Conservation (phyloP, 805 yeast species). For the Nadsonia fulvescens region DNA sequence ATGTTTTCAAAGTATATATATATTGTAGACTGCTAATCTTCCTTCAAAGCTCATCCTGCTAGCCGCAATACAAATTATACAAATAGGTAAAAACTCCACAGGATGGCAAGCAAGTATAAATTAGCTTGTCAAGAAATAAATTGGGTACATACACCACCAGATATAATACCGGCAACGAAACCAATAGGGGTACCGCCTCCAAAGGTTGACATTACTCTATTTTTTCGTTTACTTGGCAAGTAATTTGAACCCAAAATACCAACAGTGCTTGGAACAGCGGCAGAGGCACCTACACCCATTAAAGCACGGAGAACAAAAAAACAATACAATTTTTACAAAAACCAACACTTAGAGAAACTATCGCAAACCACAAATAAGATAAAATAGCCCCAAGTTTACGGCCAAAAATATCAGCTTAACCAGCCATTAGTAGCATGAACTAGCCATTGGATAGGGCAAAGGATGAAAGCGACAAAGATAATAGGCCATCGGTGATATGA, state of each 20-base stretch:
- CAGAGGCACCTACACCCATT: constrained; percentile 27
- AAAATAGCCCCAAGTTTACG: constrained; percentile 21
- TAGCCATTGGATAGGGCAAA: constrained; percentile 27
- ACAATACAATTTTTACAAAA: constrained; percentile 16
- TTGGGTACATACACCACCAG: constrained; percentile 27
- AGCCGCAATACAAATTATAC: constrained; percentile 22
- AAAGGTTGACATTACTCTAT: constrained; percentile 25
- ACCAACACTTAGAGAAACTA: constrained; percentile 16
- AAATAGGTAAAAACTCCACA: constrained; percentile 21
- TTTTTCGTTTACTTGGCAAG: constrained; percentile 23
- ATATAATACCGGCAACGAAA: constrained; percentile 24
- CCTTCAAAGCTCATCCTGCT: constrained; percentile 29
- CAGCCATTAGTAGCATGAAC: constrained; percentile 26
- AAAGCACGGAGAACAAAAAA: constrained; percentile 25
- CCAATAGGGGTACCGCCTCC: constrained; percentile 33
- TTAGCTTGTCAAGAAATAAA: constrained; percentile 25
- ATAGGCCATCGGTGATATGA: constrained; percentile 21
- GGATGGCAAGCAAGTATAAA: constrained; percentile 24
- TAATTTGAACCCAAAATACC: constrained; percentile 28
- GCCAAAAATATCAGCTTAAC: constrained; percentile 31
- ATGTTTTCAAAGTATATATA: constrained; percentile 27
- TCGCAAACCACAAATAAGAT: constrained; percentile 18
- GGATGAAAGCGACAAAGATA: constrained; percentile 27
- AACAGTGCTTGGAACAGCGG: constrained; percentile 30
- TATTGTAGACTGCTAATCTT: constrained; percentile 22